Evolutionary conservation across 2,329 filamentous ascomycete genomes (phyloP).

Genomic region (Lachnellula cervina): DNA sequence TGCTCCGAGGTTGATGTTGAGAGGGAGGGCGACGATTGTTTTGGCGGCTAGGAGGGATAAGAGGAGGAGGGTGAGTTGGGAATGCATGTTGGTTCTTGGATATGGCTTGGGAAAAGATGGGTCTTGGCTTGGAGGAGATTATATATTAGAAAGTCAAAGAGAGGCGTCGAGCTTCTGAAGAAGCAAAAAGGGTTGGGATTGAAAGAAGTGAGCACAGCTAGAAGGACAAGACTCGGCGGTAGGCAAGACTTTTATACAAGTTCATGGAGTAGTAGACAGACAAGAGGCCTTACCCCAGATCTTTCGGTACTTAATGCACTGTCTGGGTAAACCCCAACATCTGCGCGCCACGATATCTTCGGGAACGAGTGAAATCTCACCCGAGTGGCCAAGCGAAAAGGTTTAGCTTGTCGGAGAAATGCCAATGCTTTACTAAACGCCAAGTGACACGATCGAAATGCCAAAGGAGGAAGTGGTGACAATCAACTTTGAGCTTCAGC

Average conservation of each 20-base stretch:
- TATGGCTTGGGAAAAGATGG: slow-evolving; percentile 7
- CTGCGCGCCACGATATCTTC: slow-evolving; percentile 1
- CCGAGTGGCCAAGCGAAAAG: neutral
- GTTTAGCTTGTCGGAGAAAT: slow-evolving; percentile 16
- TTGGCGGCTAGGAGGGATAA: slow-evolving; percentile 30
- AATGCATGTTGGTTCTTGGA: slow-evolving; percentile 18
- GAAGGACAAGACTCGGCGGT: slow-evolving; percentile 7
- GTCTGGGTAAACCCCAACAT: slow-evolving; percentile 13
- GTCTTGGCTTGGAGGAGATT: slow-evolving; percentile 12
- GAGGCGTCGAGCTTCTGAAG: slow-evolving; percentile 28
- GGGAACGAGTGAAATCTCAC: neutral
- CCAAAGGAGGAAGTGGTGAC: slow-evolving; percentile 1
- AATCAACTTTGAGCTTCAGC: slow-evolving; percentile 17
- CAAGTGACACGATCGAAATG: slow-evolving; percentile 25
- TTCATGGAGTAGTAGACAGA: slow-evolving; percentile 9
- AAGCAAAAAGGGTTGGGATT: slow-evolving; percentile 12
- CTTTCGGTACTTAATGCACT: slow-evolving; percentile 12
- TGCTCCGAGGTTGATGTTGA: slow-evolving; percentile 19
- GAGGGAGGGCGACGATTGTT: slow-evolving; percentile 28
- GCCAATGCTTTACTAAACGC: slow-evolving; percentile 25
- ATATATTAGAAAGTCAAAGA: slow-evolving; percentile 10
- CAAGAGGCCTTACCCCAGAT: slow-evolving; percentile 8
- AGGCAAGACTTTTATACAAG: slow-evolving; percentile 23
- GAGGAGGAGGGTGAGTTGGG: slow-evolving; percentile 27
- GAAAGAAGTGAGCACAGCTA: slow-evolving; percentile 26